Conservation (phyloP, 129 eudicot species). For the Artemisia annua region DNA sequence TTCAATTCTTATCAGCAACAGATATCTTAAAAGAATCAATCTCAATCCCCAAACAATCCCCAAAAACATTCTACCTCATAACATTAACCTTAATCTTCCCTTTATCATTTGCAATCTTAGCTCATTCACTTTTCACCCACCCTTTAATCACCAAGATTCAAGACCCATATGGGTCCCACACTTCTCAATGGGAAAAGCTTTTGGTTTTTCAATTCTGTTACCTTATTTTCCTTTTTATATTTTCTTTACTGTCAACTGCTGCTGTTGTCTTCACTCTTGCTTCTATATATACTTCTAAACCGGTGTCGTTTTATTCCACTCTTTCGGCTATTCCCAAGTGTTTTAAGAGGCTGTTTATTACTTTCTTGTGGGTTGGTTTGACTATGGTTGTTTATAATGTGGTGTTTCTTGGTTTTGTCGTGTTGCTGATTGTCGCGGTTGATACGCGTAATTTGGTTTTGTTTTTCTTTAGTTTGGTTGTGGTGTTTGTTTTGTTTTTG, state of each 20-base stretch:
- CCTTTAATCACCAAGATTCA: conserved; percentile 65
- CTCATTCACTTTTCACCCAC: conserved; percentile 83
- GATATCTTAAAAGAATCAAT: conserved; percentile 65
- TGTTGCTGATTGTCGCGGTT: conserved; percentile 58
- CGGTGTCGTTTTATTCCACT: conserved; percentile 62
- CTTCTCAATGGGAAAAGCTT: conserved; percentile 57
- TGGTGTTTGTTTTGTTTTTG: conserved; percentile 55
- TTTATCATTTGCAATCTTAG: conserved; percentile 77
- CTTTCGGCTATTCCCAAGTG: conserved; percentile 66
- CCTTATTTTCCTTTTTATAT: conserved; percentile 72
- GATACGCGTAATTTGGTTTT: conserved; percentile 54
- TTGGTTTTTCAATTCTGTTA: conserved; percentile 61
- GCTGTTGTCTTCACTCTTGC: conserved; percentile 91
- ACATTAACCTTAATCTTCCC: conserved; percentile 84
- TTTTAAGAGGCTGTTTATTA: conserved; percentile 69
- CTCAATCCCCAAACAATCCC: conserved; percentile 73
- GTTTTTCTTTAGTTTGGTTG: conserved; percentile 48
- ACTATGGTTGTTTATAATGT: conserved; percentile 61
- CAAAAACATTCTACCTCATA: conserved; percentile 68
- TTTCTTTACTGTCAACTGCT: conserved; percentile 86
- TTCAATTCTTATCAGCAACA: conserved; percentile 57
- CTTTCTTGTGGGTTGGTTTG: conserved; percentile 71
- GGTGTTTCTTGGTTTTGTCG: conserved; percentile 51
- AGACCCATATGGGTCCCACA: conserved; percentile 35
- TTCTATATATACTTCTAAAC: conserved; percentile 68